These are phyloP conservation scores for Candida khao-thaluensis DNA, from an alignment of 805 yeast genomes.

Conservation along the genomic window DNA sequence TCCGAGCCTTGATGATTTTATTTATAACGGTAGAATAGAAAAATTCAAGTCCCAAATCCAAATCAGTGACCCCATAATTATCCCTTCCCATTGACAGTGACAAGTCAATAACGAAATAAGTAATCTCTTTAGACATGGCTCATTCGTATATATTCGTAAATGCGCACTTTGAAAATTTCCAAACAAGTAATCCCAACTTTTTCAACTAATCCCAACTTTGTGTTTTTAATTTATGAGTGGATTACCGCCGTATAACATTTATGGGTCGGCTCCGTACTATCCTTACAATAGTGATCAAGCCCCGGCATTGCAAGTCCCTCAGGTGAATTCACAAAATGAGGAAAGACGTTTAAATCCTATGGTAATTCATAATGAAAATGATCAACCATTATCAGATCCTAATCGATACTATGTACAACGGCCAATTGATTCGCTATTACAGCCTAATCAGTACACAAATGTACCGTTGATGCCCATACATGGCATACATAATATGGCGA, in stretches of 20 bases:
- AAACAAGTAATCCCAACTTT: too few relatives aligned
- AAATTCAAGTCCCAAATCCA: slow-evolving; percentile 34
- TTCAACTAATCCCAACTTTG: too few relatives aligned
- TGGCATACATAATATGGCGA: background rate
- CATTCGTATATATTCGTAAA: background rate
- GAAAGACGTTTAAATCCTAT: slow-evolving; percentile 7
- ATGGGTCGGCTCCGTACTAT: slow-evolving; percentile 4
- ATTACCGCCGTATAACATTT: slow-evolving; percentile 9
- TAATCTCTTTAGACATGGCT: slow-evolving; percentile 32
- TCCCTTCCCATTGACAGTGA: slow-evolving; percentile 20
- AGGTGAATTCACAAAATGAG: background rate
- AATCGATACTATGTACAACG: slow-evolving; percentile 1
- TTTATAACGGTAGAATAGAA: slow-evolving; percentile 32
- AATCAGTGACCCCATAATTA: background rate
- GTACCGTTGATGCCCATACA: slow-evolving; percentile 3
- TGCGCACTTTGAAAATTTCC: slow-evolving; percentile 1
- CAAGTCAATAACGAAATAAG: slow-evolving; percentile 51
- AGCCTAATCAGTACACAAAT: slow-evolving; percentile 1
- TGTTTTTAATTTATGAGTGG: background rate
- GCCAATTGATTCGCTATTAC: background rate
- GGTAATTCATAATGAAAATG: slow-evolving; percentile 2
- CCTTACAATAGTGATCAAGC: background rate
- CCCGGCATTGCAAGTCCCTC: background rate
- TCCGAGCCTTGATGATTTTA: slow-evolving; percentile 27
- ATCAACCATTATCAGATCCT: background rate